Conservation (phyloP, 352 stramenopile species). For the Pythium inflatum region DNA sequence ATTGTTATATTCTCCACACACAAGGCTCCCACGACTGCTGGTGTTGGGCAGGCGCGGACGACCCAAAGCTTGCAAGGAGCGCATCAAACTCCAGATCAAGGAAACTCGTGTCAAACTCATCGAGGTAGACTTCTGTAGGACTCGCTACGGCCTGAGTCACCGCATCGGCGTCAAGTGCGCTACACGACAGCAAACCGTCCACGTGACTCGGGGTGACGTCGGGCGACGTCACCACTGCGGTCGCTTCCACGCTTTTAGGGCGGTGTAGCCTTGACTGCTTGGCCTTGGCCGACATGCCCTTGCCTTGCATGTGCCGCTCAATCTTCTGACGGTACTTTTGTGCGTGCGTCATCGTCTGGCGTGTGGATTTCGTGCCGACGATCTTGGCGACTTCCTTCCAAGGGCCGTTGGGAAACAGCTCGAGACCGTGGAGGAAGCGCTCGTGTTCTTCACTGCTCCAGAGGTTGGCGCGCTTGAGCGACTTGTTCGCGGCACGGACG, state of each 20-base stretch:
- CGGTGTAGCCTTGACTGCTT: no score
- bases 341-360: conserved; percentile 93
- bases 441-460: conserved; percentile 4
- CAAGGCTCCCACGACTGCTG: no score
- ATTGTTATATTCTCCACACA: no score
- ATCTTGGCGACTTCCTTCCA: not conserved
- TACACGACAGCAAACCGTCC: not conserved
- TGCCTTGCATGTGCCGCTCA: conserved; percentile 25
- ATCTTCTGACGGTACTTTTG: conserved; percentile 93
- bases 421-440: not conserved
- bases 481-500: not conserved
- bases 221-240: no score
- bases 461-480: not conserved
- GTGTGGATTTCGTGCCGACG: conserved; percentile 60
- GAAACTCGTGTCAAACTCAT: not conserved
- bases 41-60: no score
- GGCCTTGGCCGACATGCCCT: not conserved
- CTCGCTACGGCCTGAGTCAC: not conserved
- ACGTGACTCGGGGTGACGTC: no score
- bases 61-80: not conserved
- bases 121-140: not conserved
- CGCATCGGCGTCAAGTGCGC: not conserved
- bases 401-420: not conserved
- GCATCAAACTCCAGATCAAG: not conserved
- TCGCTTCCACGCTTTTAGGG: no score